Evolutionary conservation across 164 flowering plant species (phyloP).

Genomic region (Berberis thunbergii): DNA sequence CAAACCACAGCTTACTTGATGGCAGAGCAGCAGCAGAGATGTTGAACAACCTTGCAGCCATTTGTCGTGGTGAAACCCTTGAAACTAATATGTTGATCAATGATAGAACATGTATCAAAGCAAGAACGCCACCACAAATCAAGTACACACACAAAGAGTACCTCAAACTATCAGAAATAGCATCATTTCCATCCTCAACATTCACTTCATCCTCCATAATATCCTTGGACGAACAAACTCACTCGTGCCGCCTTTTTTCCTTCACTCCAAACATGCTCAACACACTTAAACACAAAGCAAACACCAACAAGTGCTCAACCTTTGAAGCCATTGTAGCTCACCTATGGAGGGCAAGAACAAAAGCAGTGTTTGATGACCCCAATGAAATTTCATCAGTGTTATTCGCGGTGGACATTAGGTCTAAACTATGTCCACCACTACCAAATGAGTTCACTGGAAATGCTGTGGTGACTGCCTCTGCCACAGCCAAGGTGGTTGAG

Average conservation of each 20-base stretch:
- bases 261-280: constrained; percentile 24
- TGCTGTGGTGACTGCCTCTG: constrained; percentile 41
- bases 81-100: constrained; percentile 14
- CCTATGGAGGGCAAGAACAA: constrained; percentile 33
- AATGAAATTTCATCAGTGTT: constrained; percentile 23
- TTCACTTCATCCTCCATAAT: constrained; percentile 25
- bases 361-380: constrained; percentile 19
- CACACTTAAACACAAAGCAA: constrained; percentile 22
- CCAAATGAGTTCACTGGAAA: constrained; percentile 33
- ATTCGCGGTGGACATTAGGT: constrained; percentile 37
- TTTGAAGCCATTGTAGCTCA: constrained; percentile 40
- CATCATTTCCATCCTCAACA: constrained; percentile 15
- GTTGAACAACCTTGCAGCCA: constrained; percentile 32
- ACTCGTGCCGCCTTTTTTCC: constrained; percentile 24
- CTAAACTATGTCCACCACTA: constrained; percentile 23
- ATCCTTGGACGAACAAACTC: constrained; percentile 7
- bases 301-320: constrained; percentile 27
- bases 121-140: constrained; percentile 35
- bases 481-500: constrained; percentile 28
- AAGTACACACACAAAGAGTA: constrained; percentile 30
- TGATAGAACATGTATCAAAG: constrained; percentile 30
- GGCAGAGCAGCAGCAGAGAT: constrained; percentile 40
- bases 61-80: constrained; percentile 33
- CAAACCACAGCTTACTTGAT: constrained; percentile 38
- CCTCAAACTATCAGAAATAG: constrained; percentile 9